Evolutionary conservation across 768 basidiomycete species (phyloP), one percentile per base, ranked within the genome.

Genomic region (Dictyophora rubrovolvata): DNA sequence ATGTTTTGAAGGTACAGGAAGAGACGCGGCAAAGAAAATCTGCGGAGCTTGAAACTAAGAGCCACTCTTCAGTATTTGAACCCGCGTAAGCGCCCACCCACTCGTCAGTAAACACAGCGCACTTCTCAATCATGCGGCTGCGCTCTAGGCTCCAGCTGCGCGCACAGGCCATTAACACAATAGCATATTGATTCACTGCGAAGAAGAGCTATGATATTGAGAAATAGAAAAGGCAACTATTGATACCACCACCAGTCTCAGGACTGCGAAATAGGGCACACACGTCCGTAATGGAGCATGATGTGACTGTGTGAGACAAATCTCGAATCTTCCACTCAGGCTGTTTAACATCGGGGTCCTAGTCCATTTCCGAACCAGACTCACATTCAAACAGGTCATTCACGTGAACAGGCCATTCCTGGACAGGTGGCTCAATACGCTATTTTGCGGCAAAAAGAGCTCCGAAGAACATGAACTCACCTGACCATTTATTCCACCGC

Each of bases 61-160:
- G 73, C 69, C 60, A 71, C 53, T 47, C 46, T 55, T 42, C 5
- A 28, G 23, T 53, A 52, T 52, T 18, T 59, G 48, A 34, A 33
- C 21, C 33, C 18, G 42, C 48, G 37, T 17, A 55, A 47, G 47
- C 59, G 59, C 21, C n/a, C 34, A 33, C 5, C 6, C 48, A 48
- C 51, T 35, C 11, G 11, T 9, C 10, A n/a, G 10, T 28, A 18
- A 22, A 22, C n/a, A 48, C 21, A 18, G 3, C 18, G 56, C 56
- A 54, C 56, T 54, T 55, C 59, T 60, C 60, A 50, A 49, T 11
- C 48, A 54, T 56, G 67, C 68, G 60, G 80, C 82, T 78, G 79
- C 80, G 68, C 51, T n/a, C 28, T n/a, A 20, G 28, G 28, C 28
- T 28, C 28, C 28, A 28, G 28, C 28, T 28, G 28, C 28, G 28